Evolutionary conservation across 139 green algal genomes (phyloP).

Genomic region (Chlorella vulgaris): DNA sequence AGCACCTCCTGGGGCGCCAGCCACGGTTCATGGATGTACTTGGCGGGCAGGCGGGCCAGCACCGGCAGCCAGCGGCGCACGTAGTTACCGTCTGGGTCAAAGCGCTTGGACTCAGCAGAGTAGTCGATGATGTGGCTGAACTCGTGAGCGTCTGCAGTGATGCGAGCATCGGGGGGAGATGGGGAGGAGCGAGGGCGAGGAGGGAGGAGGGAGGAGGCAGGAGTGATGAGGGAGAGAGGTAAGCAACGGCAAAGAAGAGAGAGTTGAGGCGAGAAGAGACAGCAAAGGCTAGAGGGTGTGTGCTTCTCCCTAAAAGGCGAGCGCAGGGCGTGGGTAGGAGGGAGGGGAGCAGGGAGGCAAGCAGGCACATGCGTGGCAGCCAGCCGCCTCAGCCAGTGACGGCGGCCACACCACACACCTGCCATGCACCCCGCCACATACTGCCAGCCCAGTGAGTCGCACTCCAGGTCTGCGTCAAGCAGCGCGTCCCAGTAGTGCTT

Average conservation of each 20-base stretch:
- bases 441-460: conserved; percentile 68
- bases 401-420: conserved; percentile 28
- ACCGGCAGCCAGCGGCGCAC: conserved; percentile 90
- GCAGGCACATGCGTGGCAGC: too few species aligned
- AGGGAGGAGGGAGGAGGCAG: too few species aligned
- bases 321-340: too few species aligned
- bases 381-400: too few species aligned
- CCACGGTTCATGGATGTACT: conserved; percentile 80
- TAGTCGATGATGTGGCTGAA: conserved; percentile 79
- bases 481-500: conserved; percentile 95
- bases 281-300: too few species aligned
- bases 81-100: conserved; percentile 89
- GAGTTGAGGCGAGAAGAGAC: too few species aligned
- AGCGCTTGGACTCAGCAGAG: conserved; percentile 57
- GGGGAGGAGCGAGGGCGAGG: conserved; percentile 31
- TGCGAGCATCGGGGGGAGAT: not conserved
- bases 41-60: conserved; percentile 74
- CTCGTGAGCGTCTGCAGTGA: conserved; percentile 56
- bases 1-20: conserved; percentile 64
- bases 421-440: conserved; percentile 51
- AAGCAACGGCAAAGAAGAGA: too few species aligned
- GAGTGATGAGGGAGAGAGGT: conserved; percentile 44
- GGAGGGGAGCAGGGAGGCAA: too few species aligned
- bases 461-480: conserved; percentile 93
- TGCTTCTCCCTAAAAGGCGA: too few species aligned